A percentile compares a stretch with the other conserved stretches of the same genome.
Conservation (phyloP, 1,284 basidiomycete genomes). For the Puccinia hordei region DNA sequence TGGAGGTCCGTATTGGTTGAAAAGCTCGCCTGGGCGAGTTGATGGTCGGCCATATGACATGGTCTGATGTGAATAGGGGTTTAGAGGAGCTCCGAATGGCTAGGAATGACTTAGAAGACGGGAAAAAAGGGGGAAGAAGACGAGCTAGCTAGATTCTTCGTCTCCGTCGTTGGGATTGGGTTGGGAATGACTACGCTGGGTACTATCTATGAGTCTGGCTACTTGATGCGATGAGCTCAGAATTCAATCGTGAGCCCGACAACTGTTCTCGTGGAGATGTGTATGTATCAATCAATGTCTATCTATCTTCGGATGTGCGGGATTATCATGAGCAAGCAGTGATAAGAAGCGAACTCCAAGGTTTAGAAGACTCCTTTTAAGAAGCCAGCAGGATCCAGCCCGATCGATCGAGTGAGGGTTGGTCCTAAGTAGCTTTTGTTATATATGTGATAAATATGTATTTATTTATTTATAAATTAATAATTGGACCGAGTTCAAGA, state of each 20-base stretch:
- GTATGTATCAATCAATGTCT: neutral
- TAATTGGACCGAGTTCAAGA: neutral
- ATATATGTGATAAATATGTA: no score
- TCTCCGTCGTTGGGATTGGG: neutral
- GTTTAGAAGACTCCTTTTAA: neutral
- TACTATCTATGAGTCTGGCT: neutral
- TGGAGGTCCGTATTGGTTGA: slow-evolving; percentile 26
- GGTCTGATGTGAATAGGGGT: neutral
- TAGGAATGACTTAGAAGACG: neutral
- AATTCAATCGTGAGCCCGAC: neutral
- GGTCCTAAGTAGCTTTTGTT: no score
- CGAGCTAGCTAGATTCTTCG: slow-evolving; percentile 3
- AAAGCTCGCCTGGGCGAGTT: slow-evolving; percentile 32
- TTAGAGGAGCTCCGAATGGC: neutral
- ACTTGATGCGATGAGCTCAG: neutral
- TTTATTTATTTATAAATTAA: no score
- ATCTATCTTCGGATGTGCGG: neutral
- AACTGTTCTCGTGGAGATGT: slow-evolving; percentile 4
- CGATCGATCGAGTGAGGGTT: neutral
- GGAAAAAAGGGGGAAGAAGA: neutral
- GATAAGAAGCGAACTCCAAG: neutral
- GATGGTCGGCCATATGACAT: slow-evolving; percentile 28
- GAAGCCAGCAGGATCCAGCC: slow-evolving; percentile 12
- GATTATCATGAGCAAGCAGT: neutral
- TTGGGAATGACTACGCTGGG: neutral